Evolutionary conservation across 208 protist species (phyloP).

Genomic region (Crithidia expoeki): DNA sequence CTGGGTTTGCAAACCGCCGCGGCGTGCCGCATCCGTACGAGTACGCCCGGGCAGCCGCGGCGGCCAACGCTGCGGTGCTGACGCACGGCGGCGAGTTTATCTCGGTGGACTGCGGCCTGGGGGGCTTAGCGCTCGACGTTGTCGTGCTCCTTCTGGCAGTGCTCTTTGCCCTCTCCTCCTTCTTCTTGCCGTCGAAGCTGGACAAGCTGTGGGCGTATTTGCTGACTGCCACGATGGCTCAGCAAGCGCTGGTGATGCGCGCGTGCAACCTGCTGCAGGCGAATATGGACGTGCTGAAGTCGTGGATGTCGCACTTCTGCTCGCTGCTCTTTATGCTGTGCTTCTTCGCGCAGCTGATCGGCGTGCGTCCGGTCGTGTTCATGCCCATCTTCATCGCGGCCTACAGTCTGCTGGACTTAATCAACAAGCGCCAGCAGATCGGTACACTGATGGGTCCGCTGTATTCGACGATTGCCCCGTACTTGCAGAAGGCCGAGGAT

Average conservation of each 20-base stretch:
- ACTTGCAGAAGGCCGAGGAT: constrained; percentile 42
- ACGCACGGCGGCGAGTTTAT: constrained; percentile 47
- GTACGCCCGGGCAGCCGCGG: constrained; percentile 39
- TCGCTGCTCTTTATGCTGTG: constrained; percentile 59
- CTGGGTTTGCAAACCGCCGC: constrained; percentile 25
- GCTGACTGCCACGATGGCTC: constrained; percentile 44
- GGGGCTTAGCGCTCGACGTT: constrained; percentile 37
- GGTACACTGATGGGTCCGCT: constrained; percentile 32
- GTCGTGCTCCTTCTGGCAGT: constrained; percentile 22
- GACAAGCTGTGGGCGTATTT: constrained; percentile 41
- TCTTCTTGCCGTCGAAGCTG: constrained; percentile 33
- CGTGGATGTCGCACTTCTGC: constrained; percentile 60
- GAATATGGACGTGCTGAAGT: constrained; percentile 43
- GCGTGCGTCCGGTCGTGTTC: constrained; percentile 46
- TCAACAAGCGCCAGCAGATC: constrained; percentile 40
- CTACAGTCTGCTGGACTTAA: constrained; percentile 56
- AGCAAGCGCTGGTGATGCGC: constrained; percentile 55
- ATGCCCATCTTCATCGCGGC: constrained; percentile 45
- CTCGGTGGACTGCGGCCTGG: constrained; percentile 29
- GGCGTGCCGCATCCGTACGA: constrained; percentile 42
- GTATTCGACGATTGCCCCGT: constrained; percentile 37
- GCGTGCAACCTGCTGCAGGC: constrained; percentile 41
- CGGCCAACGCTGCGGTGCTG: constrained; percentile 30
- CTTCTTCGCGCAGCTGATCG: constrained; percentile 48
- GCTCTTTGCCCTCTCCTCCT: constrained; percentile 22